Percentiles rank a stretch among this genome's conserved stretches.
Conservation (phyloP, 176 grass and related monocot genomes). For the Thalia dealbata region DNA sequence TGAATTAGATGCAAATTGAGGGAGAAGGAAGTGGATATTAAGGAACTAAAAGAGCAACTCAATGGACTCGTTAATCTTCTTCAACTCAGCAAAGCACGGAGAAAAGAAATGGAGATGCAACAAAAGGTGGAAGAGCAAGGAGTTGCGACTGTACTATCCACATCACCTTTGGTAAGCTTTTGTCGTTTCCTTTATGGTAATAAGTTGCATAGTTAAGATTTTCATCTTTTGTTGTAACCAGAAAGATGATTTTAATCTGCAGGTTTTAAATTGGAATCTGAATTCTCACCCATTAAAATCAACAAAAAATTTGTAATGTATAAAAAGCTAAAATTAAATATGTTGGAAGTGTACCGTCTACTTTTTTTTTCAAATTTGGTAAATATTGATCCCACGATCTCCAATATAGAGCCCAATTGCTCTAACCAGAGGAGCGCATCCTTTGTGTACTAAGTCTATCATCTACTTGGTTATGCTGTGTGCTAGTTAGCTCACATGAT, state of each 20-base stretch:
- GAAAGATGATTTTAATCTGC: background rate
- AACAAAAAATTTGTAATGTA: no score
- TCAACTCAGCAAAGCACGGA: conserved; percentile 63
- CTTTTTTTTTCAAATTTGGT: no score
- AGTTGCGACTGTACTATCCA: conserved; percentile 31
- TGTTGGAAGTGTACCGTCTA: no score
- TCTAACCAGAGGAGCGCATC: no score
- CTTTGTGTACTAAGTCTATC: no score
- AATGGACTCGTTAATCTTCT: conserved; percentile 81
- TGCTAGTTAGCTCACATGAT: no score
- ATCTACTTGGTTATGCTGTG: no score
- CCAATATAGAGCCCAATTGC: no score
- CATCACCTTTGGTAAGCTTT: conserved; percentile 50
- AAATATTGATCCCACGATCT: no score
- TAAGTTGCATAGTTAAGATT: background rate
- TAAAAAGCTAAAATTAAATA: no score
- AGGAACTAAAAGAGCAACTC: conserved; percentile 92
- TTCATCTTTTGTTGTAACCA: background rate
- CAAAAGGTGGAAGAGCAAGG: conserved; percentile 63
- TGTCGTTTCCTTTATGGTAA: conserved; percentile 6
- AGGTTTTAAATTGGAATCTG: background rate
- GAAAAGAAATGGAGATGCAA: conserved; percentile 81
- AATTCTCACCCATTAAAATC: background rate
- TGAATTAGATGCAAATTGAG: conserved; percentile 60
- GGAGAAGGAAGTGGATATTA: conserved; percentile 76